Conservation (phyloP, 176 grass and related monocot genomes). For the Coix lacrymajobi region DNA sequence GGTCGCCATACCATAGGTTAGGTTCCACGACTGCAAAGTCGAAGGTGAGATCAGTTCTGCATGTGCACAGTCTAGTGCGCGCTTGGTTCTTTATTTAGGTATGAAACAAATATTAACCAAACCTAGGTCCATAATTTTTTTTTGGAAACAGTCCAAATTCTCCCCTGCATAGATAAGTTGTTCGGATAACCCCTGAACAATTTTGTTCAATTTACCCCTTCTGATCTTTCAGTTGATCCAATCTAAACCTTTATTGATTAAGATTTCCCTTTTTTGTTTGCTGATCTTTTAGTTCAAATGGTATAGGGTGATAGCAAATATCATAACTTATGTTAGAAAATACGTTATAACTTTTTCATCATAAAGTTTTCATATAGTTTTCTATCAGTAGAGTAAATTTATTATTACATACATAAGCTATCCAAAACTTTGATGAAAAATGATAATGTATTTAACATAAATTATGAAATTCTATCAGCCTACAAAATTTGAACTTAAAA, state of each 20-base stretch:
- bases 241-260: not conserved
- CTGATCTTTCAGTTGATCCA: not conserved
- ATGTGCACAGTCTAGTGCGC: no score
- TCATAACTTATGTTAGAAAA: not conserved
- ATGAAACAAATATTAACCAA: not conserved
- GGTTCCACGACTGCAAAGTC: not conserved
- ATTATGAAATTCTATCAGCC: not conserved
- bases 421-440: not conserved
- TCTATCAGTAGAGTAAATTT: not conserved
- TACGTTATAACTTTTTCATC: not conserved
- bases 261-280: not conserved
- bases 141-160: not conserved
- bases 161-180: not conserved
- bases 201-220: not conserved
- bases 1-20: not conserved
- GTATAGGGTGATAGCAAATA: not conserved
- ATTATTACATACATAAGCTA: not conserved
- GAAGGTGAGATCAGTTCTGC: not conserved
- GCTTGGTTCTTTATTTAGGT: not conserved
- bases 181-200: not conserved
- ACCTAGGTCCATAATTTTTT: not conserved
- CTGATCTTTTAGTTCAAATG: not conserved
- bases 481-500: not conserved
- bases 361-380: not conserved
- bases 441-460: not conserved